A percentile compares a stretch with the other conserved stretches of the same genome.
Conservation (phyloP, 163 green algal species). For the Trebouxiophyceae sp. region DNA sequence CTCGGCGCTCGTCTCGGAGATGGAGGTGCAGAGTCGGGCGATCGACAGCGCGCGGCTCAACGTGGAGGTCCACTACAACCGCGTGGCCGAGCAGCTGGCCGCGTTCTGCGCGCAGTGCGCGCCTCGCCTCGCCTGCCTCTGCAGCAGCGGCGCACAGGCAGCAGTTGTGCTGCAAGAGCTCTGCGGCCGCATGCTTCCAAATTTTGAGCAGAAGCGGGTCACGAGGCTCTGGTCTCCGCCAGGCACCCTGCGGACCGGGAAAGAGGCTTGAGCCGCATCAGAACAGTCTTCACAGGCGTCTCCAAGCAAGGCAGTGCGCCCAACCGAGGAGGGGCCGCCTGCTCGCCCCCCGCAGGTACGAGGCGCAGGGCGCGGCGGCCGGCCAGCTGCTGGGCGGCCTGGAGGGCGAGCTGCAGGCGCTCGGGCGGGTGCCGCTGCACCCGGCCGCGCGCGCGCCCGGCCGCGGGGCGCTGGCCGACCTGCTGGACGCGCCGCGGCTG, state of each 20-base stretch:
- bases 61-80: conserved; percentile 79
- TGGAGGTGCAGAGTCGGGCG: conserved; percentile 57
- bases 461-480: conserved; percentile 42
- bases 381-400: conserved; percentile 60
- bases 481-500: conserved; percentile 52
- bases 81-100: conserved; percentile 49
- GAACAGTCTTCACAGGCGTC: too few species aligned
- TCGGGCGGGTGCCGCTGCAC: conserved; percentile 54
- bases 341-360: conserved; percentile 10
- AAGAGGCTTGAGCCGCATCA: too few species aligned
- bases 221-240: too few species aligned
- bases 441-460: conserved; percentile 14
- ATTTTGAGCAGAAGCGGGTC: too few species aligned
- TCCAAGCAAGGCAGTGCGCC: too few species aligned
- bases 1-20: conserved; percentile 13
- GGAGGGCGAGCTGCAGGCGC: conserved; percentile 53
- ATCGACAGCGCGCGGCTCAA: conserved; percentile 73
- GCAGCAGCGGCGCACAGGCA: too few species aligned
- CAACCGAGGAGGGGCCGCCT: too few species aligned
- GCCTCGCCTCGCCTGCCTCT: too few species aligned
- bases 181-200: too few species aligned
- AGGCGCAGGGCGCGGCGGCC: conserved; percentile 42
- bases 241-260: too few species aligned
- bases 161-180: too few species aligned
- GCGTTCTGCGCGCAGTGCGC: conserved; percentile 54